phyloP scores from a whole-genome alignment of 1,139 yeast genomes.

The Lodderomyces parapsilosis region DNA sequence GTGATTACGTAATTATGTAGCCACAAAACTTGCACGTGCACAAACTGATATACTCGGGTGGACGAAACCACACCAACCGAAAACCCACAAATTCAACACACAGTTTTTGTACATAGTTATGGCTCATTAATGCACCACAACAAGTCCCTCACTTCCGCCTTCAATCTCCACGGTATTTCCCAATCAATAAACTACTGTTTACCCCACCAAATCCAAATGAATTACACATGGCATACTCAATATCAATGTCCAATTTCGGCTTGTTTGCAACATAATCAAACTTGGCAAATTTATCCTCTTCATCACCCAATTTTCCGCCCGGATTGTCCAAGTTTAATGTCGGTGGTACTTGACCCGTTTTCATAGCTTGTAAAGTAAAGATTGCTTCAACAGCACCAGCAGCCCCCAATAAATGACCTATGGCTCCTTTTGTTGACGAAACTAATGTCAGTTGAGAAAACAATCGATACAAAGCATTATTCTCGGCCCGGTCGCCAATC shows the following conservation, averaged over 20 bases:
- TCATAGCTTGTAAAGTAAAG: conserved; percentile 68
- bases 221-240: conserved; percentile 71
- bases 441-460: conserved; percentile 46
- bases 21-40: conserved; percentile 1
- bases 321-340: conserved; percentile 65
- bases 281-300: conserved; percentile 34
- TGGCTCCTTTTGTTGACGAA: conserved; percentile 86
- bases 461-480: conserved; percentile 63
- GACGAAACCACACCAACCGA: conserved; percentile 2
- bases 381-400: conserved; percentile 94
- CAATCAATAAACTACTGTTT: conserved; percentile 59
- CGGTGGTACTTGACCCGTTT: conserved; percentile 66
- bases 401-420: conserved; percentile 93
- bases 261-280: conserved; percentile 62
- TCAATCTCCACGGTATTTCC: conserved; percentile 13
- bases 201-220: conserved; percentile 99
- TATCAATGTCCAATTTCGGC: conserved; percentile 32
- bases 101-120: not conserved
- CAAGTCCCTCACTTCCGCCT: not conserved
- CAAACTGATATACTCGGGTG: not conserved
- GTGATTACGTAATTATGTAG: not conserved
- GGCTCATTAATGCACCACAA: not conserved
- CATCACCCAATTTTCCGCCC: conserved; percentile 48
- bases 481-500: conserved; percentile 89
- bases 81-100: not conserved